Evolutionary conservation across 2,329 filamentous ascomycete genomes (phyloP).

Genomic region (Elsinoe ampelina): DNA sequence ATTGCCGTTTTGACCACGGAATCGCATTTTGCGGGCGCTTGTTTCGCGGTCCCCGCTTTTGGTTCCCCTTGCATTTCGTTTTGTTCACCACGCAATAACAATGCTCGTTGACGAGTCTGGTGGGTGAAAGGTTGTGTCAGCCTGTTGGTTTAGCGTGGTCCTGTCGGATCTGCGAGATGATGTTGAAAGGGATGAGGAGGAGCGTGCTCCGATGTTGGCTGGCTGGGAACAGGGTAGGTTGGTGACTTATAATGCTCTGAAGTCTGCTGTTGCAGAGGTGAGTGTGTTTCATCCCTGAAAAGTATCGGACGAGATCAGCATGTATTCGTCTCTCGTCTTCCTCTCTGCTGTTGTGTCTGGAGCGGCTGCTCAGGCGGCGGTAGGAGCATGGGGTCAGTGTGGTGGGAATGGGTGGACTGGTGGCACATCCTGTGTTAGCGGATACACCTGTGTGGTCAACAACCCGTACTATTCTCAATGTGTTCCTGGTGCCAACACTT

Average conservation of each 20-base stretch:
- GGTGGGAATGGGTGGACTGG: constrained; percentile 37
- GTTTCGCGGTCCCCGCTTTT: neutral
- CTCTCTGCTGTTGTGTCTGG: neutral
- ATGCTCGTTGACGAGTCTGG: neutral
- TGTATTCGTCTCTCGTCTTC: neutral
- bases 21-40: neutral
- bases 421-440: constrained; percentile 31
- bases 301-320: neutral
- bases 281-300: neutral
- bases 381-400: constrained; percentile 34
- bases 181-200: too few species aligned
- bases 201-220: neutral
- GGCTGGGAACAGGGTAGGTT: neutral
- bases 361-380: constrained; percentile 16
- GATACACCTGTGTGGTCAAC: constrained; percentile 30
- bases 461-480: constrained; percentile 44
- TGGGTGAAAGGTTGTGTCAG: neutral
- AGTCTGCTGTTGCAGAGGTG: neutral
- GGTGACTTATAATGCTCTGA: neutral
- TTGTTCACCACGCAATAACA: neutral
- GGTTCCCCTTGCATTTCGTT: neutral
- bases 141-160: too few species aligned
- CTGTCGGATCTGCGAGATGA: too few species aligned
- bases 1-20: constrained; percentile 2
- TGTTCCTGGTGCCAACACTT: constrained; percentile 13